Evolutionary conservation across 2,329 filamentous ascomycete genomes (phyloP), one percentile per base, ranked within the genome.

Genomic region (Bipolaris oryzae): DNA sequence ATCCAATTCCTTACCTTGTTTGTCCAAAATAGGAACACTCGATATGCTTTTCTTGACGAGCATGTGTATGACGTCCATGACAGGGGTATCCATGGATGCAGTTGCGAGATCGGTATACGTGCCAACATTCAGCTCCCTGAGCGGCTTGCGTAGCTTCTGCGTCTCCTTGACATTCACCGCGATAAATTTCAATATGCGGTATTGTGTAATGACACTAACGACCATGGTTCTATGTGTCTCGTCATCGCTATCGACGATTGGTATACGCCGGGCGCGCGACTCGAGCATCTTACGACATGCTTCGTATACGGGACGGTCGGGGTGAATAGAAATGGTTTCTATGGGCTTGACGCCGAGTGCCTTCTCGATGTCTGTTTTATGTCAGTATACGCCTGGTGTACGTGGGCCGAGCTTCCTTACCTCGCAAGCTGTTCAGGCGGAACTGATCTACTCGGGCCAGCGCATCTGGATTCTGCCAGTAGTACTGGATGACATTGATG

Each of bases 401-500:
- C 16, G n/a, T 15, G 18, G 56, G 20, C 21, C 7, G 31, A 16
- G 44, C 68, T 48, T 68, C 81, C 57, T 42, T 81, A 96, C 93
- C 91, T 85, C 94, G 86, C 56, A 99, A 84, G 73, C 92, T 96
- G 79, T 91, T 94, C 60, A 99, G 80, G 44, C 92, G 89, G 76
- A 99, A 97, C 76, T 96, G 91, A 66, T 98, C 95, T 68, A 99
- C 90, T 73, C 94, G 88, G 64, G 88, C 87, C 59, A 98, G 85
- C 56, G 93, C 90, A 65, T 96, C 91, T 2, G 94, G 95, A 68
- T 95, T 96, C 77, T 98, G 93, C 83, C 92, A 97, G 81, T 99
- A 98, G 79, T 99, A 99, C 76, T 98, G 94, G 38, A 99, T 96
- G 55, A 99, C 89, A 73, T 99, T 99, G 79, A 99, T 96, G 76